These are phyloP conservation scores for Leishmania tarentolae DNA, from an alignment of 208 protist species.

Conservation along the genomic window DNA sequence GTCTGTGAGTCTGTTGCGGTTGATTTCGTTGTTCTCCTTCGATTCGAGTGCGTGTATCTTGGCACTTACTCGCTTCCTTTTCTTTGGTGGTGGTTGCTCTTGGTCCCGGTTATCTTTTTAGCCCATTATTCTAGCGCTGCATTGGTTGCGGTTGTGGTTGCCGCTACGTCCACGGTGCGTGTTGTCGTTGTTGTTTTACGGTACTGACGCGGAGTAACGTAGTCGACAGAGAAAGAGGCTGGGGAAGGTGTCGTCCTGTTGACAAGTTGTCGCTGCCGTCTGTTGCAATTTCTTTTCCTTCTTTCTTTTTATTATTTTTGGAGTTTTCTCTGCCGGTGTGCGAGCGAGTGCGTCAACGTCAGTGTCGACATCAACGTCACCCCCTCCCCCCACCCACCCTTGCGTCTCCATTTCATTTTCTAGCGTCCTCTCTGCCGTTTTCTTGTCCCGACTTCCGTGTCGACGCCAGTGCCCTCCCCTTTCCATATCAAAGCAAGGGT, in stretches of 20 bases:
- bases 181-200: neutral
- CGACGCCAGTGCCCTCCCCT: neutral
- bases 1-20: no score
- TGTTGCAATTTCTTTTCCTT: neutral
- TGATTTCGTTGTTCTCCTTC: slow-evolving; percentile 13
- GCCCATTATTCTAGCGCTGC: neutral
- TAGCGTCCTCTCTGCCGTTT: neutral
- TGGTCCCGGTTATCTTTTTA: neutral
- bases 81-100: neutral
- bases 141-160: neutral
- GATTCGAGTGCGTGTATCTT: neutral
- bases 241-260: neutral
- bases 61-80: neutral
- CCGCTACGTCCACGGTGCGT: neutral
- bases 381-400: neutral
- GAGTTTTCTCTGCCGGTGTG: neutral
- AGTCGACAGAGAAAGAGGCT: neutral
- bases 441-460: neutral
- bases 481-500: neutral
- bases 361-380: neutral
- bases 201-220: neutral
- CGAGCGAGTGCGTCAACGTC: neutral
- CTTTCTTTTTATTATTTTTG: neutral
- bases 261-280: neutral
- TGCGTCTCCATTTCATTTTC: neutral